phyloP scores from a whole-genome alignment of 2,329 filamentous ascomycete species.

The Colletotrichum sidae region DNA sequence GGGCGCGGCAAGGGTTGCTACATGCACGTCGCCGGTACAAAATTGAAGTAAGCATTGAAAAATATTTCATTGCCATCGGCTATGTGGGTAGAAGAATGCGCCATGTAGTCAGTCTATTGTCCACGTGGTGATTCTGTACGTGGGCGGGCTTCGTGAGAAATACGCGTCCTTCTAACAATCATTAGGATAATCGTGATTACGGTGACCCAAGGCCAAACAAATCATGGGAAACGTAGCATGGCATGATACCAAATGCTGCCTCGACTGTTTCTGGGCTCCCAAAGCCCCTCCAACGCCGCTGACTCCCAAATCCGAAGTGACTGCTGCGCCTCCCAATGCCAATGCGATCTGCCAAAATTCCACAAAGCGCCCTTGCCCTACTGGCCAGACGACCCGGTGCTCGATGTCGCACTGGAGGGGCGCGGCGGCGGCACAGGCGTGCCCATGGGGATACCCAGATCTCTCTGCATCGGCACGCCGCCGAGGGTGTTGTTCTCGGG shows the following conservation, averaged over 20 bases:
- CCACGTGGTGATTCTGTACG: not conserved
- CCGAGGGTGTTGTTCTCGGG: constrained; percentile 47
- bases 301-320: constrained; percentile 1
- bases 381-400: constrained; percentile 56
- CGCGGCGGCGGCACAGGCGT: constrained; percentile 52
- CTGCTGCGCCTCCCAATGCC: constrained; percentile 4
- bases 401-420: constrained; percentile 55
- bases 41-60: no score
- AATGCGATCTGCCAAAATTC: not conserved
- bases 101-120: not conserved
- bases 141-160: constrained; percentile 2
- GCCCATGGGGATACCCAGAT: constrained; percentile 43
- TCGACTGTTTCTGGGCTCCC: constrained; percentile 9
- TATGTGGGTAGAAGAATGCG: no score
- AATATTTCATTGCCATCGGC: no score
- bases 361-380: constrained; percentile 44
- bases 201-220: constrained; percentile 22
- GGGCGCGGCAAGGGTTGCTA: no score
- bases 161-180: constrained; percentile 10
- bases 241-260: constrained; percentile 31
- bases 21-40: no score
- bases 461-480: constrained; percentile 57
- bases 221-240: constrained; percentile 8
- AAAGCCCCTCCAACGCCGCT: constrained; percentile 30
- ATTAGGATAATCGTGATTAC: constrained; percentile 26